phyloP scores from a whole-genome alignment of 768 basidiomycete genomes.

The Boletus coccyginus region DNA sequence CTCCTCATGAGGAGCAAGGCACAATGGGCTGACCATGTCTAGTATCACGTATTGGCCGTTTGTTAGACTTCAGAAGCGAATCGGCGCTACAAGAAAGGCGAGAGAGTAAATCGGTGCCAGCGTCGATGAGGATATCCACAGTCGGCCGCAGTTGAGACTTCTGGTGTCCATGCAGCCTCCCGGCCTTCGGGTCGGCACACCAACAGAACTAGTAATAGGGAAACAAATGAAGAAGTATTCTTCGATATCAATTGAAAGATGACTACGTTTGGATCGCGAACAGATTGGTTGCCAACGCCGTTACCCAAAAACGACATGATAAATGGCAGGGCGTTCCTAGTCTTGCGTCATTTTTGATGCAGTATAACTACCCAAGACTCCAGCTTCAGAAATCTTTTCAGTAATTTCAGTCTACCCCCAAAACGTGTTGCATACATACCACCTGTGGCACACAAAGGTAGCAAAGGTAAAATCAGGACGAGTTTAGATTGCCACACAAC shows the following conservation, averaged over 20 bases:
- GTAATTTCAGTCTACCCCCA: not conserved
- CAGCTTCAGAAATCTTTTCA: not conserved
- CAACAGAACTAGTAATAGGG: too few species aligned
- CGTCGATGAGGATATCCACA: not conserved
- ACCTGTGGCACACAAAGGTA: not conserved
- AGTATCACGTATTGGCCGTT: not conserved
- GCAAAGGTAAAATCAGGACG: not conserved
- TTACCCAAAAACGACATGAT: too few species aligned
- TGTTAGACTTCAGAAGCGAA: not conserved
- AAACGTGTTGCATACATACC: not conserved
- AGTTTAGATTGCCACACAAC: not conserved
- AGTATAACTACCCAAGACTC: not conserved
- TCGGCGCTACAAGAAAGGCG: not conserved
- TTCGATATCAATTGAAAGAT: too few species aligned
- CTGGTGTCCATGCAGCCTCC: too few species aligned
- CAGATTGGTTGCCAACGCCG: too few species aligned
- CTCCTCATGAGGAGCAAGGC: not conserved
- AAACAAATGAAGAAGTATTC: too few species aligned
- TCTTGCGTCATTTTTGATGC: too few species aligned
- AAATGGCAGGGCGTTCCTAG: too few species aligned
- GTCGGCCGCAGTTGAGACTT: not conserved
- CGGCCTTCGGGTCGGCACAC: too few species aligned
- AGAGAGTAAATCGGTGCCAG: not conserved
- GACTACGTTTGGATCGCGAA: too few species aligned
- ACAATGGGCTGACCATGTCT: not conserved